Conservation (phyloP, 139 green algal genomes). For the Volvox africanus region DNA sequence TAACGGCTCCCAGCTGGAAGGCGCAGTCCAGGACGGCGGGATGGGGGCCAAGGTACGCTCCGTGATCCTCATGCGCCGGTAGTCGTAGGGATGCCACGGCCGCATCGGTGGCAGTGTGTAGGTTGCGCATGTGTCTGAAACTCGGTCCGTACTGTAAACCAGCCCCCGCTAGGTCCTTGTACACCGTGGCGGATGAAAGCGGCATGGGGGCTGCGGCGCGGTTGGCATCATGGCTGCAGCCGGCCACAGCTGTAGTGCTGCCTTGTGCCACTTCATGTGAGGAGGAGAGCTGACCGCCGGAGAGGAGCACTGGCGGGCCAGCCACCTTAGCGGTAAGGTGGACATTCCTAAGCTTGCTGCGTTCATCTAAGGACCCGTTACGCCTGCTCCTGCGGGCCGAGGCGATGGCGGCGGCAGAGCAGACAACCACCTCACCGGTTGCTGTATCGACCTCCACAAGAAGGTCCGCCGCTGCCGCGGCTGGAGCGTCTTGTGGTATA, state of each 20-base stretch:
- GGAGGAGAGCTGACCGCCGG: not conserved
- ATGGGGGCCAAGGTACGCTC: constrained; percentile 38
- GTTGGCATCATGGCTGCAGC: constrained; percentile 1
- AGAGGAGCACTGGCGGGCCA: not conserved
- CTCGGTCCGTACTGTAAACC: constrained; percentile 89
- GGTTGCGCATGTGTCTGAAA: constrained; percentile 84
- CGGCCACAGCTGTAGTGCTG: not conserved
- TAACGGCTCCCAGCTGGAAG: constrained; percentile 75
- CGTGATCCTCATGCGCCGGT: constrained; percentile 1
- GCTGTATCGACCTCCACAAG: constrained; percentile 2
- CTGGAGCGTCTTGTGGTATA: constrained; percentile 18
- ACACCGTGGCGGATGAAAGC: constrained; percentile 68
- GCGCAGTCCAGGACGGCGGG: constrained; percentile 67
- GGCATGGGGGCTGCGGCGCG: constrained; percentile 51
- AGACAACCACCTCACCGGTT: constrained; percentile 33
- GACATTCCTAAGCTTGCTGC: not conserved
- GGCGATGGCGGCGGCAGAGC: not conserved
- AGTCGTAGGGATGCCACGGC: not conserved
- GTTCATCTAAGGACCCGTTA: not conserved
- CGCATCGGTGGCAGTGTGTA: constrained; percentile 60
- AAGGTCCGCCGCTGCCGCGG: not conserved
- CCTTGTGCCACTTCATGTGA: not conserved
- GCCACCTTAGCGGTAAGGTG: constrained; percentile 11
- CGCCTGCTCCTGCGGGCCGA: not conserved
- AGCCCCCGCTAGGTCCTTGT: constrained; percentile 75